Base-by-base conservation (phyloP, 371 early-diverging fungal species). In the Mucor indicus region DNA sequence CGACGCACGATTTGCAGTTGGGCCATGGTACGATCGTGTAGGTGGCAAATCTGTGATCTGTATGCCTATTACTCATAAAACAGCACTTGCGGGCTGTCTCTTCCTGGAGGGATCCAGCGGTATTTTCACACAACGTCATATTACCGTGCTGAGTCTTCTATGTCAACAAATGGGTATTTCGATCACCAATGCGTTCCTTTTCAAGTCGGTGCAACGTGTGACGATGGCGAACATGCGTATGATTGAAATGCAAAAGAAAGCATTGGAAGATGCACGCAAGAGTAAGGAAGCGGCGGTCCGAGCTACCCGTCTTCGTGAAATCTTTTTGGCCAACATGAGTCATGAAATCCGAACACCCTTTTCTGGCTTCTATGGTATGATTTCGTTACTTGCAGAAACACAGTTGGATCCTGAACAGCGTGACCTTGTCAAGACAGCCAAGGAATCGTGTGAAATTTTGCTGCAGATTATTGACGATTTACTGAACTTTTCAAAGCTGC, bases 161-260 rank as follows among this genome's bases (percentile, higher is more conserved):
- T 79, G 79, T 29, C 81, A 81, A 24, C 81, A 81, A 42, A 64
- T 81, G 55, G 81, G 81, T 15, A 81, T 81, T 23, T 81, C 81
- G 1, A 77, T 78, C 25, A 69, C 79, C 16, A 81, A 81, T 24
- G 81, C 81, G 0, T 53, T 77, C 22, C 39, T 81, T 16, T 81
- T 79, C 55, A 68, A 68, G 19, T 72, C 72, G 3, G 60, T 65
- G 1, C 72, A 72, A 39, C 61, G 62, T 19, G 69, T 61, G 7
- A 72, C 72, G 1, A 72, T 60, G 61, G 58, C 69, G 0, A 68
- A 72, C 25, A 41, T 38, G 51, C 62, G 72, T 11, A 68, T 72
- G 69, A 72, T 72, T 43, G 72, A 72, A 30, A 73, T 62, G 51
- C 74, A 69, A 44, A 73, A 73, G 40, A 60, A 62, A 21, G 74